Base-by-base conservation (phyloP, 208 protist genomes). In the Wallacemonas sp. region DNA sequence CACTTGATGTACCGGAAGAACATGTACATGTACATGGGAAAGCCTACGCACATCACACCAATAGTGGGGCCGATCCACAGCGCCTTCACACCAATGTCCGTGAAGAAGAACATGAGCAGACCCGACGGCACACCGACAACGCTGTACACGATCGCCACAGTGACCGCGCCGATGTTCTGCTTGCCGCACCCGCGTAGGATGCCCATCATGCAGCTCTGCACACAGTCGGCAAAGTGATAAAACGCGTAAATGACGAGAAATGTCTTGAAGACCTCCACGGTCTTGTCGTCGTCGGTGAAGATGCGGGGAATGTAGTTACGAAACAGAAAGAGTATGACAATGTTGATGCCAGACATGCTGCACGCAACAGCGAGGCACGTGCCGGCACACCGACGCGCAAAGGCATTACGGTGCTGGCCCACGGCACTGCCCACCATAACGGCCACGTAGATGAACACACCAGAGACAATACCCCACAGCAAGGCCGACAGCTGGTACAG, bases 121-220 rank as follows among this genome's bases (percentile, higher is more conserved):
- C 88, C 85, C 0, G 90, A 52, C 13, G 85, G 85, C 5, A 92
- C 81, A 46, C 85, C 88, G 15, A 92, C 63, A n/a, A 94, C 45
- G 33, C 73, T 78, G 68, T 83, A 89, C n/a, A 90, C 76, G 5
- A 92, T 22, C 22, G 77, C 70, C 71, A 94, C 87, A 22, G 72
- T 46, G 30, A 88, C 21, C 10, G 83, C 80, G 21, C 83, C 83
- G n/a, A 87, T 65, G 9, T 70, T 46, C 73, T 94, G 85, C 64
- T 79, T 38, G 12, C 88, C 85, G 48, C 84, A 92, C 6, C 83
- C 85, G 17, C 85, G 82, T 52, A 94, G 57, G 13, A 94, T 70
- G 13, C 88, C 88, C 84, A 91, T 90, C 79, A 94, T 87, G 66
- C 68, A 80, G 50, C 85, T 91, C 63, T 94, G 88, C 12, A 87